A percentile compares a stretch with the other conserved stretches of the same genome.
phyloP scores from a whole-genome alignment of 768 basidiomycete species.

The Amanita rubescens region DNA sequence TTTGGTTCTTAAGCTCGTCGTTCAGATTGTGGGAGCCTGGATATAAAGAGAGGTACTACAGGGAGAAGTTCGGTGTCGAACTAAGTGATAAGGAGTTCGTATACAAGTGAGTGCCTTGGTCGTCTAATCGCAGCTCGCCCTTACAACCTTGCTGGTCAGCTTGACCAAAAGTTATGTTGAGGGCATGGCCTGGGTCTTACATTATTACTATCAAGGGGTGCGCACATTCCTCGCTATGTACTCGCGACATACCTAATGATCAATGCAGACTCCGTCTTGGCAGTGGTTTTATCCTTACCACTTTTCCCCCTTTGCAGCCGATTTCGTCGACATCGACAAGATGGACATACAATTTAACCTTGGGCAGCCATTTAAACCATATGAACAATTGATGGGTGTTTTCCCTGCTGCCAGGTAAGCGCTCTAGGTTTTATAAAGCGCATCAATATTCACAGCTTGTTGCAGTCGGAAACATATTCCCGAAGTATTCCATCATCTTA shows the following conservation, averaged over 20 bases:
- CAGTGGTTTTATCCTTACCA: conserved; percentile 99
- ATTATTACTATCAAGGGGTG: conserved; percentile 98
- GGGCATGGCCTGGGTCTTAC: conserved; percentile 91
- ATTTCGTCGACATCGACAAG: conserved; percentile 73
- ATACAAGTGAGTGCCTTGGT: conserved; percentile 46
- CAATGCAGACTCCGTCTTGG: conserved; percentile 79
- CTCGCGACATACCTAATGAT: conserved; percentile 8
- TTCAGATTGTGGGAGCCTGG: conserved; percentile 93
- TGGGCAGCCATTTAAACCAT: conserved; percentile 91
- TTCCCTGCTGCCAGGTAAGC: conserved; percentile 87
- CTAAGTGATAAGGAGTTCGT: conserved; percentile 64
- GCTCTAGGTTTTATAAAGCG: conserved; percentile 3
- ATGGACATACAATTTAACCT: conserved; percentile 75
- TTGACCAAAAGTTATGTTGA: conserved; percentile 83
- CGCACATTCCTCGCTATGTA: conserved; percentile 17
- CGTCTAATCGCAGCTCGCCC: background rate
- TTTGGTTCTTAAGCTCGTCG: background rate
- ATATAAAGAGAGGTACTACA: conserved; percentile 92
- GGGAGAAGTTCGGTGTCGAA: conserved; percentile 82
- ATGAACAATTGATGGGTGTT: conserved; percentile 96
- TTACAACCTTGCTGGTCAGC: conserved; percentile 33
- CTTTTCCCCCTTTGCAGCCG: conserved; percentile 95
- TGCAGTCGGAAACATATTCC: conserved; percentile 85
- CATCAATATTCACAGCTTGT: conserved; percentile 6
- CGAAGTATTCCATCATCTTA: conserved; percentile 73